Conservation (phyloP, 2,329 filamentous ascomycete genomes). For the Verticillium nonalfalfae region DNA sequence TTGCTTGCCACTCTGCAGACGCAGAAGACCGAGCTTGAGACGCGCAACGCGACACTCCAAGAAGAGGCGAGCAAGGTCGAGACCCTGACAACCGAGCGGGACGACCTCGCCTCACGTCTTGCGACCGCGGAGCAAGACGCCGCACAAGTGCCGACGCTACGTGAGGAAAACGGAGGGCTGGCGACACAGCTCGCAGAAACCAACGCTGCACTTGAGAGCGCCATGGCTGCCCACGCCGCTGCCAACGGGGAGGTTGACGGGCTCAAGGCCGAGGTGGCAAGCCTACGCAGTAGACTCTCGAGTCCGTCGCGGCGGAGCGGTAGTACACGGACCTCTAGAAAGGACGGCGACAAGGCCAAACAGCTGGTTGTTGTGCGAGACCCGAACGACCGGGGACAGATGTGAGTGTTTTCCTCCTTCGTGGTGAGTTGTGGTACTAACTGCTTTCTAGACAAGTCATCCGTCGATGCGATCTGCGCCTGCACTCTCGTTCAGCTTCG, state of each 20-base stretch:
- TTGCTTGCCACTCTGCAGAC: not conserved
- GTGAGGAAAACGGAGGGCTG: slow-evolving; percentile 7
- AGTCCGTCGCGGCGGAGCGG: slow-evolving; percentile 8
- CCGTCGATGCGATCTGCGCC: slow-evolving; percentile 9
- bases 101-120: slow-evolving; percentile 4
- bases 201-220: slow-evolving; percentile 9
- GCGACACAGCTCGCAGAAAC: slow-evolving; percentile 7
- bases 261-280: slow-evolving; percentile 8
- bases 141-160: slow-evolving; percentile 5
- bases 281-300: slow-evolving; percentile 5
- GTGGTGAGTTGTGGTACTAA: not conserved
- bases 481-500: not conserved
- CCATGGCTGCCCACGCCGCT: slow-evolving; percentile 7
- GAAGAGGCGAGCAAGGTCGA: slow-evolving; percentile 5
- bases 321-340: slow-evolving; percentile 4
- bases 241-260: slow-evolving; percentile 7
- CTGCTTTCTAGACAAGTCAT: slow-evolving; percentile 6
- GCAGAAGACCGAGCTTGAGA: slow-evolving; percentile 9
- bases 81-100: slow-evolving; percentile 9
- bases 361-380: slow-evolving; percentile 11
- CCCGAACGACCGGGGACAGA: slow-evolving; percentile 10
- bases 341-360: slow-evolving; percentile 10
- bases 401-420: slow-evolving; percentile 3
- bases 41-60: slow-evolving; percentile 10
- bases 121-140: slow-evolving; percentile 5